A percentile compares a stretch with the other conserved stretches of the same genome.
Evolutionary conservation across 495 filamentous ascomycete genomes (phyloP).

Genomic region (Antarctomyces pellizariae): DNA sequence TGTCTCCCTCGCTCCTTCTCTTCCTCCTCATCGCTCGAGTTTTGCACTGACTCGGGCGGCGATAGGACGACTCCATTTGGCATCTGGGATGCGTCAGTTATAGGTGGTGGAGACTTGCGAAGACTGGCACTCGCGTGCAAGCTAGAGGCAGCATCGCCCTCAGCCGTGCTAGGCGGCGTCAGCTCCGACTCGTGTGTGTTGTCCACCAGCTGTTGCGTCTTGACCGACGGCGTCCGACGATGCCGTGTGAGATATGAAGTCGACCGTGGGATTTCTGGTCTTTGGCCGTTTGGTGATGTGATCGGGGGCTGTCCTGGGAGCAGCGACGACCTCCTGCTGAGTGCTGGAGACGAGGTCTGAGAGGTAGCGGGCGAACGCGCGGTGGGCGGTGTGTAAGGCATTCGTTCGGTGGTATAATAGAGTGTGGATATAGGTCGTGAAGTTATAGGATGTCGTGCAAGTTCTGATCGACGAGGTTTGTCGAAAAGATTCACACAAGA

Average conservation of each 20-base stretch:
- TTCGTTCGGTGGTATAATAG: slow-evolving; percentile 18
- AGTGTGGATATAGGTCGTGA: background rate
- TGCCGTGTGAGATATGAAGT: slow-evolving; percentile 47
- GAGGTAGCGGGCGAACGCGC: slow-evolving; percentile 60
- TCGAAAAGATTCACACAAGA: too few species aligned
- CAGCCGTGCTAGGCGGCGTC: slow-evolving; percentile 19
- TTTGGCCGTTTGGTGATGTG: slow-evolving; percentile 17
- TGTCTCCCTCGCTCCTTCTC: slow-evolving; percentile 25
- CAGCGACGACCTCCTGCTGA: slow-evolving; percentile 33
- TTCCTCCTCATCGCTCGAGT: slow-evolving; percentile 55
- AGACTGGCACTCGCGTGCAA: slow-evolving; percentile 25
- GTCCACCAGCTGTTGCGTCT: slow-evolving; percentile 13
- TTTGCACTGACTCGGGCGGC: slow-evolving; percentile 58
- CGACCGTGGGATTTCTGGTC: slow-evolving; percentile 42
- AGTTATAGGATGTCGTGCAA: background rate
- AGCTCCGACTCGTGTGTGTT: slow-evolving; percentile 17
- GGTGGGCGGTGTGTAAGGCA: slow-evolving; percentile 87
- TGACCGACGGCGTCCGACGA: slow-evolving; percentile 15
- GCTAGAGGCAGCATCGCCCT: slow-evolving; percentile 24
- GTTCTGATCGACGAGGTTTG: background rate
- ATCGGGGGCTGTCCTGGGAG: slow-evolving; percentile 18
- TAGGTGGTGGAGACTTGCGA: slow-evolving; percentile 56
- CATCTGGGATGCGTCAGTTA: slow-evolving; percentile 40
- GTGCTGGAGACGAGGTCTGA: slow-evolving; percentile 33
- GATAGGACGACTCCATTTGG: slow-evolving; percentile 65